These are phyloP conservation scores for Saccharomycopsis olivae DNA, from an alignment of 805 yeast species.

Conservation along the genomic window DNA sequence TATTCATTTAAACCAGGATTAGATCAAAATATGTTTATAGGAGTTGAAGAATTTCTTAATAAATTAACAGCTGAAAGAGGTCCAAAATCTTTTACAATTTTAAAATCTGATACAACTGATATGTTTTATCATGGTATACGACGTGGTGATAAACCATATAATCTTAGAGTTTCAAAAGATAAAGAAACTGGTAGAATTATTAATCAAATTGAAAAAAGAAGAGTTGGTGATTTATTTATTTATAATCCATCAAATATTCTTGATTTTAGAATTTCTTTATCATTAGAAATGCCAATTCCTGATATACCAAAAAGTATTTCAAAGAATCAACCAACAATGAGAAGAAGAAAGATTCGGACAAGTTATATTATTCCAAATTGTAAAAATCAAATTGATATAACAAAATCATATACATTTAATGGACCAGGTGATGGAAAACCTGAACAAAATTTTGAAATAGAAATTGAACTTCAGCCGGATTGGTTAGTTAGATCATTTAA, in stretches of 20 bases:
- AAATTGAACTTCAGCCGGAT: slow-evolving; percentile 39
- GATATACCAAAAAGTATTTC: slow-evolving; percentile 45
- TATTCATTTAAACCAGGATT: slow-evolving; percentile 57
- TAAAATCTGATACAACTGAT: slow-evolving; percentile 56
- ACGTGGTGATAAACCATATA: slow-evolving; percentile 54
- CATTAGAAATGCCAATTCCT: slow-evolving; percentile 65
- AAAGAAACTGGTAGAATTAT: slow-evolving; percentile 54
- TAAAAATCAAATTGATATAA: slow-evolving; percentile 61
- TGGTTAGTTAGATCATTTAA: slow-evolving; percentile 32
- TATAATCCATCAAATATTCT: slow-evolving; percentile 68
- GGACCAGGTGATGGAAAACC: slow-evolving; percentile 21
- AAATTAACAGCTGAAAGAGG: slow-evolving; percentile 43
- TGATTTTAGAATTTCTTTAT: slow-evolving; percentile 67
- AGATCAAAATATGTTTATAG: slow-evolving; percentile 50
- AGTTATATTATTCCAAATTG: slow-evolving; percentile 69
- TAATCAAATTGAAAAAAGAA: slow-evolving; percentile 60
- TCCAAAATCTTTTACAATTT: slow-evolving; percentile 43
- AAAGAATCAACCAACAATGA: slow-evolving; percentile 42
- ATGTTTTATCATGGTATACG: slow-evolving; percentile 50
- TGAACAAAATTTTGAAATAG: slow-evolving; percentile 33
- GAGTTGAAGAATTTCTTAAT: slow-evolving; percentile 41
- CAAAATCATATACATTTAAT: slow-evolving; percentile 35
- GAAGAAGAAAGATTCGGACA: slow-evolving; percentile 62
- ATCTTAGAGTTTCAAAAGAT: slow-evolving; percentile 58
- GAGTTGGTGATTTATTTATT: slow-evolving; percentile 62